phyloP scores from a whole-genome alignment of 306 rosid genomes.

The Ziziphus jujuba region DNA sequence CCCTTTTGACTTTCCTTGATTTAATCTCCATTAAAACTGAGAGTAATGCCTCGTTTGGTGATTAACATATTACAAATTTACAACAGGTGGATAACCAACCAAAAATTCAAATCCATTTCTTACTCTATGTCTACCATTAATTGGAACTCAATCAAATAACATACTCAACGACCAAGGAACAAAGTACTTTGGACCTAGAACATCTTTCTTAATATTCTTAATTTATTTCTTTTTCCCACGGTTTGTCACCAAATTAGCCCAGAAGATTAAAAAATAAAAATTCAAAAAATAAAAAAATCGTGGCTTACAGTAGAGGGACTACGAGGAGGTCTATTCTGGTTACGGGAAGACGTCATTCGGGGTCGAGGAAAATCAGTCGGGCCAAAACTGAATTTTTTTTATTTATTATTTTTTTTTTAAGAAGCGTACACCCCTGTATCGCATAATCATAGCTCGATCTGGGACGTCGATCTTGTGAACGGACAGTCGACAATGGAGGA shows the following conservation, averaged over 20 bases:
- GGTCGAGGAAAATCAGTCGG: neutral
- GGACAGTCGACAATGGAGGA: neutral
- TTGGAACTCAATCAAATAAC: neutral
- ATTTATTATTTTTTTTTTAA: neutral
- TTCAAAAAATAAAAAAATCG: neutral
- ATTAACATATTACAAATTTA: neutral
- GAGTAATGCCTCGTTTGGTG: neutral
- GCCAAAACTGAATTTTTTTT: neutral
- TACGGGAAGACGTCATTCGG: conserved; percentile 63
- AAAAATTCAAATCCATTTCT: conserved; percentile 8
- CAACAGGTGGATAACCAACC: neutral
- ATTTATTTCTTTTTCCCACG: neutral
- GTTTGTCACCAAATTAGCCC: conserved; percentile 8
- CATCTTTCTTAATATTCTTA: neutral
- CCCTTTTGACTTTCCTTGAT: neutral
- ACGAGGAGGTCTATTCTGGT: conserved; percentile 81
- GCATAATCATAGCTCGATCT: conserved; percentile 12
- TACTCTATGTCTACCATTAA: neutral
- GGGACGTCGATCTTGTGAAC: neutral
- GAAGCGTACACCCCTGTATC: neutral
- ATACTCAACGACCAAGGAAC: neutral
- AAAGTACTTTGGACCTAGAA: neutral
- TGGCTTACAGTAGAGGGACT: conserved; percentile 62
- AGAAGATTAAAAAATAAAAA: neutral
- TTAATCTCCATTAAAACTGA: neutral